Conservation (phyloP, 2,329 filamentous ascomycete genomes). For the Celoporthe dispersa region DNA sequence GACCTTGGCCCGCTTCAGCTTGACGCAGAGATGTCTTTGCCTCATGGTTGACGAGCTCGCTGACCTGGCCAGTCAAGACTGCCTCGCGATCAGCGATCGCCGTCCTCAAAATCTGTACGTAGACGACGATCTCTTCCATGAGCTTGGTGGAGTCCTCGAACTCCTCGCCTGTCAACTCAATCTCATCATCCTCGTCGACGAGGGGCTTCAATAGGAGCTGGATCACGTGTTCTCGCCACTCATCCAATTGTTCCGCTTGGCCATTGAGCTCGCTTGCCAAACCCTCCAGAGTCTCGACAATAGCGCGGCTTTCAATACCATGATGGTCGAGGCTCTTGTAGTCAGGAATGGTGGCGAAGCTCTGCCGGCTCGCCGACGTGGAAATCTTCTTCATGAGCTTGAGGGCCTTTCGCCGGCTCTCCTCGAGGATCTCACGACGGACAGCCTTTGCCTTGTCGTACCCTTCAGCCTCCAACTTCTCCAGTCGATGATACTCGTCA, state of each 20-base stretch:
- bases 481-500: slow-evolving; percentile 66
- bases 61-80: slow-evolving; percentile 76
- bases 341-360: slow-evolving; percentile 67
- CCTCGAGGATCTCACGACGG: slow-evolving; percentile 76
- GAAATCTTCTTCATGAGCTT: slow-evolving; percentile 67
- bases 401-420: slow-evolving; percentile 60
- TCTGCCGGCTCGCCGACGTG: slow-evolving; percentile 54
- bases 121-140: slow-evolving; percentile 88
- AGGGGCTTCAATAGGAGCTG: slow-evolving; percentile 74
- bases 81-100: slow-evolving; percentile 79
- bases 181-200: slow-evolving; percentile 73
- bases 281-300: slow-evolving; percentile 68
- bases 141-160: slow-evolving; percentile 85
- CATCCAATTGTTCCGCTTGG: slow-evolving; percentile 72
- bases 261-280: slow-evolving; percentile 70
- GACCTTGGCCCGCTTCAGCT: slow-evolving; percentile 68
- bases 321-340: slow-evolving; percentile 56
- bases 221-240: slow-evolving; percentile 76
- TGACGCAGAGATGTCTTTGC: slow-evolving; percentile 62
- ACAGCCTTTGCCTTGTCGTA: slow-evolving; percentile 81
- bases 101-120: slow-evolving; percentile 77
- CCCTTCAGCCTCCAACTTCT: slow-evolving; percentile 70
- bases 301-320: slow-evolving; percentile 73
- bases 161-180: slow-evolving; percentile 84
- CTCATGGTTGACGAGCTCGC: slow-evolving; percentile 76